Evolutionary conservation across 2,329 filamentous ascomycete genomes (phyloP).

Genomic region (Hypomyces perniciosus): DNA sequence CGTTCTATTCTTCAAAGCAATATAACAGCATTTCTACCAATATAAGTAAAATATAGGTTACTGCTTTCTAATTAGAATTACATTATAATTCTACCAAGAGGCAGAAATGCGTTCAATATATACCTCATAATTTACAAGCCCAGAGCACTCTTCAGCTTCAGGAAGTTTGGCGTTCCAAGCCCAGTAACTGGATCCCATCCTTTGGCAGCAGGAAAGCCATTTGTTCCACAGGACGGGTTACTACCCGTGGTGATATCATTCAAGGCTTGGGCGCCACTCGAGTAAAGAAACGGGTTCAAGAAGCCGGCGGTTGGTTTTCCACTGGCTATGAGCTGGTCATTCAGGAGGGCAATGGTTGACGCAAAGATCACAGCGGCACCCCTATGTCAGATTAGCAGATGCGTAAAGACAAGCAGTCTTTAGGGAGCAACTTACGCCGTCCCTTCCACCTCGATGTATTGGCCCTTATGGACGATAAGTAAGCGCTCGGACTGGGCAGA

Average conservation of each 20-base stretch:
- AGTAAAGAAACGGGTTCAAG: background rate
- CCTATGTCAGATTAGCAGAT: background rate
- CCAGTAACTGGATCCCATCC: background rate
- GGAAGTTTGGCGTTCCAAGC: background rate
- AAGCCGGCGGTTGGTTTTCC: constrained; percentile 12
- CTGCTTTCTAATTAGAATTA: no score
- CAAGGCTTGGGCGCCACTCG: background rate
- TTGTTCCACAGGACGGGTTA: background rate
- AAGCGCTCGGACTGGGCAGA: constrained; percentile 33
- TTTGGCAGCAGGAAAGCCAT: background rate
- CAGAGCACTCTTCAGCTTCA: background rate
- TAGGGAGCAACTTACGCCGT: constrained; percentile 31
- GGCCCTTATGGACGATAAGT: constrained; percentile 37
- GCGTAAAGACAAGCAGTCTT: background rate
- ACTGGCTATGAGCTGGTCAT: constrained; percentile 18
- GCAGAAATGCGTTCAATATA: no score
- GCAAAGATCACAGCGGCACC: constrained; percentile 25
- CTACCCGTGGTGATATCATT: background rate
- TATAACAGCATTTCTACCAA: no score
- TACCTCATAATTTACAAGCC: background rate
- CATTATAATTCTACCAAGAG: no score
- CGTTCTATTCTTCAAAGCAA: no score
- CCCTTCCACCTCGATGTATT: constrained; percentile 38
- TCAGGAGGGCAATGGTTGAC: constrained; percentile 23
- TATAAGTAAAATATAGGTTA: no score